Evolutionary conservation across 495 filamentous ascomycete species (phyloP), one percentile per base, ranked within the genome.

Genomic region (Podospora australis): DNA sequence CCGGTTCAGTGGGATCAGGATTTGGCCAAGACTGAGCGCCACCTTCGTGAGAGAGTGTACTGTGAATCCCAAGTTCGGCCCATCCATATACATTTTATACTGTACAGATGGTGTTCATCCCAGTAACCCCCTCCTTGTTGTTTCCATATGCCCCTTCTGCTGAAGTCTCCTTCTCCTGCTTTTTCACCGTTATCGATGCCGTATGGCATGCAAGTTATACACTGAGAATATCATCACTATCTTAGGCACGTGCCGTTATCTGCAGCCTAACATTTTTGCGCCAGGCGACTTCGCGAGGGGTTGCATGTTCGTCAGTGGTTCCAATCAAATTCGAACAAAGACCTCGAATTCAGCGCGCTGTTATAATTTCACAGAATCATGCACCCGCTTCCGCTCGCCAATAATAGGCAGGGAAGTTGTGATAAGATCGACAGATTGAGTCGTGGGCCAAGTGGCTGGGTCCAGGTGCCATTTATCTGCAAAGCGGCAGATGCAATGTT

Each of bases 341-440:
- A 36, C 32, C 14, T 13, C 32, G n/a, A 36, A 36, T 36, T 16
- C 19, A 36, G n/a, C 32, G 19, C 5, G 19, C 13, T 16, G 32
- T 3, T 16, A 36, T 36, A 36, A 16, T 6, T 29, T 6, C 26
- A 36, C 32, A 36, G 32, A n/a, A 36, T 49, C 21, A 44, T 47
- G 48, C 46, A 39, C 41, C 22, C 32, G 49, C 23, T 22, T 28
- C 17, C 30, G 36, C n/a, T 17, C 19, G 14, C 32, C 32, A 21
- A 30, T 63, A 63, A 53, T 39, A 44, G 39, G 22, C 59, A 57
- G 51, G 59, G 57, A 49, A 39, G 9, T 26, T 13, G 25, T 42
- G 46, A 29, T 60, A 63, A 60, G 59, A 63, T 63, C 59, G 54
- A 47, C 59, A 46, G 22, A 52, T 42, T 41, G 29, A 36, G 13